phyloP scores from a whole-genome alignment of 2,329 filamentous ascomycete species.

The Cytospora schulzeri region DNA sequence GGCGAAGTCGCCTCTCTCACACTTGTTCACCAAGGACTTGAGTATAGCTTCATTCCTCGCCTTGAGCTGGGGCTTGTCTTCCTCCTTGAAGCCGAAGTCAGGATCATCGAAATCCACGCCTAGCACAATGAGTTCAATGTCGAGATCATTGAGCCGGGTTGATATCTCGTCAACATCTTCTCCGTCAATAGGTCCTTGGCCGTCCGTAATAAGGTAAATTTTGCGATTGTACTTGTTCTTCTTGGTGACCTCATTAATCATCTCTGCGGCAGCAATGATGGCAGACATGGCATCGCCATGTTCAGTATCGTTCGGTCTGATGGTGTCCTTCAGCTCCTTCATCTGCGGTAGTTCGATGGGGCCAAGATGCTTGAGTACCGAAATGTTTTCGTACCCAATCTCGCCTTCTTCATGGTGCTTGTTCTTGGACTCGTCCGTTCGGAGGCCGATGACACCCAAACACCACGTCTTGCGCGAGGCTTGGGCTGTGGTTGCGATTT shows the following conservation, averaged over 20 bases:
- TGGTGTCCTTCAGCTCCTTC: constrained; percentile 60
- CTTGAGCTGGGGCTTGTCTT: constrained; percentile 76
- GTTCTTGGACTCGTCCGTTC: constrained; percentile 77
- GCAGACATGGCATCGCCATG: constrained; percentile 86
- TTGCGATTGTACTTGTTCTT: constrained; percentile 79
- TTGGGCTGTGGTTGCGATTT: constrained; percentile 72
- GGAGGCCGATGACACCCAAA: constrained; percentile 79
- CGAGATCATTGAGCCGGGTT: constrained; percentile 71
- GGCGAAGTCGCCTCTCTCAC: constrained; percentile 71
- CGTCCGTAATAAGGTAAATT: constrained; percentile 87
- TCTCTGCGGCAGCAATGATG: constrained; percentile 80
- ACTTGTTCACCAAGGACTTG: constrained; percentile 65
- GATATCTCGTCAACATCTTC: constrained; percentile 72
- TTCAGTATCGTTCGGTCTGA: constrained; percentile 69
- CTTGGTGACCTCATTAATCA: constrained; percentile 80
- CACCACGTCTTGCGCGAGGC: constrained; percentile 71
- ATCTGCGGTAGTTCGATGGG: constrained; percentile 68
- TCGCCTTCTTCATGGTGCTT: constrained; percentile 64
- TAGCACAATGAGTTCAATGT: constrained; percentile 77
- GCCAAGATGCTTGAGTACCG: constrained; percentile 70
- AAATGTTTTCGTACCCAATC: constrained; percentile 79
- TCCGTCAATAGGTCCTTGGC: constrained; percentile 69
- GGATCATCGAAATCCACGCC: constrained; percentile 92
- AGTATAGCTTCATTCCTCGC: constrained; percentile 74
- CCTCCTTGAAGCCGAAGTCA: constrained; percentile 90